Evolutionary conservation across 2,329 filamentous ascomycete genomes (phyloP), one percentile per base, ranked within the genome.

Genomic region (Arthroderma sp.): DNA sequence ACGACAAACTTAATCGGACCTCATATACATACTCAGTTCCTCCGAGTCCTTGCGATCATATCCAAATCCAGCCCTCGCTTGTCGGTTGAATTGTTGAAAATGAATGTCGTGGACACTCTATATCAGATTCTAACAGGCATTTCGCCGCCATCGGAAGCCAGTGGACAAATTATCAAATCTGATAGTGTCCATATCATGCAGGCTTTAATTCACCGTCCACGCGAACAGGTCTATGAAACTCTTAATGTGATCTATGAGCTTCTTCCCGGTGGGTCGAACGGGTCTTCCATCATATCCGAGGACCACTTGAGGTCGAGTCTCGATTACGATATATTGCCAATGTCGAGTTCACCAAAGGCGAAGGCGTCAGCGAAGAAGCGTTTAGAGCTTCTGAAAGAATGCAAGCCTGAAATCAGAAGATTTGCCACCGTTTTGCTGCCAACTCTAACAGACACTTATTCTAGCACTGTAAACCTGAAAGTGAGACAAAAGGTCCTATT

Each of bases 171-270:
- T 10, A 36, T 50, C 10, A 94, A 93, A 65, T 82, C 96, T 51
- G 89, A 96, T 63, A 94, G 87, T 58, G 89, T 96, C 45, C 78
- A 98, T 38, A 91, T 98, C 56, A 98, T 98, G 93, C 91, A 98
- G 66, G 87, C 93, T 33, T 73, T 98, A 50, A 94, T 98, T 43
- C 91, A 96, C 59, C 81, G 89, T 36, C 91, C 91, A 5, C 81
- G 88, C 46, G 93, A 98, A 53, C 91, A 98, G 64, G 85, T 98
- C 11, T 91, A 89, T 54, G 91, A 98, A 68, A 95, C 93, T 1
- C 74, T 98, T 50, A 96, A 96, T 60, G 87, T 98, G 51, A 87
- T 98, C 51, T 95, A 91, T 67, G 91, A 98, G 66, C 71, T 98
- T 29, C 73, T 98, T 32, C 88, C 89, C 1, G 80, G 77, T 41